These are phyloP conservation scores for Plectosphaerella cucumerina DNA, from an alignment of 2,329 filamentous ascomycete genomes.

Conservation along the genomic window DNA sequence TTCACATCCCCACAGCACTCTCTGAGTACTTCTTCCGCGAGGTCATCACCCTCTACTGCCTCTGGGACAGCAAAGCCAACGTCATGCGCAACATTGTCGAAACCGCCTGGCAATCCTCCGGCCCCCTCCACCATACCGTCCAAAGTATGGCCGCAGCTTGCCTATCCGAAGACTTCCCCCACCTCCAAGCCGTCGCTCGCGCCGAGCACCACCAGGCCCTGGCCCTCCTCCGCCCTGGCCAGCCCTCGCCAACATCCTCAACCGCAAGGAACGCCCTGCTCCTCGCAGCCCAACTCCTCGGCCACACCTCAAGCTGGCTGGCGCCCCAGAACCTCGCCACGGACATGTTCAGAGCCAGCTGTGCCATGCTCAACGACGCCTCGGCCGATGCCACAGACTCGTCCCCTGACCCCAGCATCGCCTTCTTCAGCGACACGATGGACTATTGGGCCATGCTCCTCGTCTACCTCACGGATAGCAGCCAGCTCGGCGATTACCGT, in stretches of 20 bases:
- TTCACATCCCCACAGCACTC: slow-evolving; percentile 7
- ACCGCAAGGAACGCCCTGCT: slow-evolving; percentile 5
- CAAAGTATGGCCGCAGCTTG: slow-evolving; percentile 63
- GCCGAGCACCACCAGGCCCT: slow-evolving; percentile 11
- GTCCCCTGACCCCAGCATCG: neutral
- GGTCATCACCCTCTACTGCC: slow-evolving; percentile 15
- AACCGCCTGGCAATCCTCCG: slow-evolving; percentile 46
- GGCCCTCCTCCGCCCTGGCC: slow-evolving; percentile 1
- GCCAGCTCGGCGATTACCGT: slow-evolving; percentile 4
- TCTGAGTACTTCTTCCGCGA: slow-evolving; percentile 17
- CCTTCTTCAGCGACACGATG: slow-evolving; percentile 15
- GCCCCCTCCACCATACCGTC: slow-evolving; percentile 55
- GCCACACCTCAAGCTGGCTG: slow-evolving; percentile 16
- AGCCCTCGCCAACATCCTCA: slow-evolving; percentile 22
- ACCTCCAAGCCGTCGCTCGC: slow-evolving; percentile 5
- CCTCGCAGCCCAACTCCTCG: slow-evolving; percentile 10
- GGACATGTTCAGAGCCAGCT: slow-evolving; percentile 11
- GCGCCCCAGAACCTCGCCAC: slow-evolving; percentile 14
- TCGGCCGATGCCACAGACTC: neutral
- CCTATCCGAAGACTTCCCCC: slow-evolving; percentile 38
- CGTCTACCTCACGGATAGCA: slow-evolving; percentile 12
- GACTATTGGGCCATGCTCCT: slow-evolving; percentile 19
- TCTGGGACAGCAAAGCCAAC: slow-evolving; percentile 16
- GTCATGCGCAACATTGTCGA: slow-evolving; percentile 16
- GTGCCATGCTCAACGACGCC: neutral